Base-by-base conservation (phyloP, 2,329 filamentous ascomycete genomes). In the Neopestalotiopsis rosae region DNA sequence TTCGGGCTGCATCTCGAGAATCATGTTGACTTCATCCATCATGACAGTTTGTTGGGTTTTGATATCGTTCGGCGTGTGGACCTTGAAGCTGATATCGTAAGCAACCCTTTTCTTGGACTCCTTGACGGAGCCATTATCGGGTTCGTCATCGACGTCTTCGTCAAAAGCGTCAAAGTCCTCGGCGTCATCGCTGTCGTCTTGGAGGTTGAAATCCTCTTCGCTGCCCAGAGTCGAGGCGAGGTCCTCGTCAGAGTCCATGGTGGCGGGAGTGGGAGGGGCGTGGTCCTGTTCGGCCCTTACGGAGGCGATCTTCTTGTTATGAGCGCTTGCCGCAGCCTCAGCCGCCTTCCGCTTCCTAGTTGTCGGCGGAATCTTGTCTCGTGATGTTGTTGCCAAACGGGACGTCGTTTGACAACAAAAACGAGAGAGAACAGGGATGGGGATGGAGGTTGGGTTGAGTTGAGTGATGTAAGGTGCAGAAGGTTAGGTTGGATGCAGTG, bases 241-340 rank as follows among this genome's bases (percentile, higher is more conserved):
- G 70, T 98, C 95, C 77, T 98, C 94, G 76, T 98, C 95, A 9
- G 95, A 98, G 83, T 97, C 94, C 95, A 98, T 98, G 63, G 88
- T 90, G 69, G 87, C 80, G 34, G 88, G 87, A 5, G 88, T 89
- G 17, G 88, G 87, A 28, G 90, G 89, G 56, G 88, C 87, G 58
- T 83, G 82, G 68, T 79, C 74, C 58, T 83, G 82, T 69, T 79
- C 74, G 65, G 59, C 74, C 71, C 69, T 71, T 28, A 62, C 69
- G 83, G 87, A 88, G 84, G 85, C 85, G 75, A 81, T 73, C 82
- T 84, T 87, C 83, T 89, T 90, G 73, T 83, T 85, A 14, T 84
- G 81, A 72, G 77, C 75, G 72, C 77, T 34, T 56, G 66, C 74
- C 73, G 85, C 87, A 86, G 87, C 88, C 88, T 90, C 88, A 87